Evolutionary conservation across 139 green algal genomes (phyloP).

Genomic region (Chlorella vulgaris): DNA sequence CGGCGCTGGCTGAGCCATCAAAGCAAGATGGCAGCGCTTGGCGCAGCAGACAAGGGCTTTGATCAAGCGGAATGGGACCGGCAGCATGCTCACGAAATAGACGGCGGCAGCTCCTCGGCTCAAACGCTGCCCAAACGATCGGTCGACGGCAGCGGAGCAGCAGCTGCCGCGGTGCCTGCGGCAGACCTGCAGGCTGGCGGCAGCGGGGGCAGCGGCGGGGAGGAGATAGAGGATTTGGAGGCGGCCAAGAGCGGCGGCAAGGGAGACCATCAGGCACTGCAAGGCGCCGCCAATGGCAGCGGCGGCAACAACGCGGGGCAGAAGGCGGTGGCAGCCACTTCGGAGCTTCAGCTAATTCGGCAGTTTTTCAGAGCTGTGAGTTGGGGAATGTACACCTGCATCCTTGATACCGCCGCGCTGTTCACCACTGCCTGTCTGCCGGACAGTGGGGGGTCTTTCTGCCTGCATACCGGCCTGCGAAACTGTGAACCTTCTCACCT

Average conservation of each 20-base stretch:
- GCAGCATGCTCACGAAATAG: background rate
- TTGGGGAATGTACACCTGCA: background rate
- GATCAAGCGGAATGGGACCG: background rate
- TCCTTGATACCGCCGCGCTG: background rate
- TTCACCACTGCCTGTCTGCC: background rate
- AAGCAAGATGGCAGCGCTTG: background rate
- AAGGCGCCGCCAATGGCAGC: too few species aligned
- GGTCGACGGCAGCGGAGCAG: background rate
- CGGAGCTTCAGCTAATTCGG: background rate
- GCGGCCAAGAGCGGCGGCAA: background rate
- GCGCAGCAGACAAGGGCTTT: background rate
- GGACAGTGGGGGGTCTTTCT: too few species aligned
- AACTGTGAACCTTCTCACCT: background rate
- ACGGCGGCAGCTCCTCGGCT: background rate
- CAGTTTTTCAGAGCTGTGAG: conserved; percentile 17
- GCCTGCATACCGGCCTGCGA: background rate
- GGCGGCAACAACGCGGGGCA: background rate
- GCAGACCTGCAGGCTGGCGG: background rate
- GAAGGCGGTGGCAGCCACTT: background rate
- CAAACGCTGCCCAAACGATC: background rate
- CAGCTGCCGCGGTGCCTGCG: background rate
- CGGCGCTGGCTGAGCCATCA: conserved; percentile 14
- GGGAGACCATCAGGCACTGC: background rate
- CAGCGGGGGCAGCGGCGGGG: background rate
- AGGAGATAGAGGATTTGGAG: background rate